Percentiles rank a stretch among this genome's conserved stretches.
Evolutionary conservation across 768 basidiomycete genomes (phyloP).

Genomic region (Sporobolomyces roseus): DNA sequence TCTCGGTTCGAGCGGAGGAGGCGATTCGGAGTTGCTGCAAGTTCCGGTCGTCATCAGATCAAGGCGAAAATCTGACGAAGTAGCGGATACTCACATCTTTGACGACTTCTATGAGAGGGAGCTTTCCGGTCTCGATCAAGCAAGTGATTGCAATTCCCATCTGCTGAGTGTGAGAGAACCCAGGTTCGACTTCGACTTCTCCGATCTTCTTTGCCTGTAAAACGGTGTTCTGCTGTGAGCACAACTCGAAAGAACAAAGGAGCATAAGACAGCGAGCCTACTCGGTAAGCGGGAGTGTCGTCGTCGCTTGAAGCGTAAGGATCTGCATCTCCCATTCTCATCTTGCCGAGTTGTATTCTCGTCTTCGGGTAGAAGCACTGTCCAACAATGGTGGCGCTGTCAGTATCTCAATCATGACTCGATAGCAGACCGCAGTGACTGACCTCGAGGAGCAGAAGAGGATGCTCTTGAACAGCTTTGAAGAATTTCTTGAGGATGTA

Average conservation of each 20-base stretch:
- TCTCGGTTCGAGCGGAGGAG: slow-evolving; percentile 48
- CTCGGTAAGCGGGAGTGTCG: slow-evolving; percentile 29
- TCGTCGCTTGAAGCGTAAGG: slow-evolving; percentile 42
- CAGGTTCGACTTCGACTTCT: slow-evolving; percentile 79
- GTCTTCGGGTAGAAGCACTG: slow-evolving; percentile 89
- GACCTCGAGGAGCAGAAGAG: slow-evolving; percentile 86
- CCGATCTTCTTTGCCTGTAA: slow-evolving; percentile 46
- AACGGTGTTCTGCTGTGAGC: too few species aligned
- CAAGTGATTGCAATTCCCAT: slow-evolving; percentile 76
- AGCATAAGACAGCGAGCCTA: not conserved
- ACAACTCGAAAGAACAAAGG: slow-evolving; percentile 32
- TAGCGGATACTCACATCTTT: slow-evolving; percentile 60
- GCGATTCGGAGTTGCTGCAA: slow-evolving; percentile 45
- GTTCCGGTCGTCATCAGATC: not conserved
- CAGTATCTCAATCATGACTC: not conserved
- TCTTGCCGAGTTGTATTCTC: slow-evolving; percentile 77
- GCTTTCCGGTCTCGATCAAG: slow-evolving; percentile 64
- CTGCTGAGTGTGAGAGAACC: slow-evolving; percentile 82
- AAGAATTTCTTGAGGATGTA: slow-evolving; percentile 90
- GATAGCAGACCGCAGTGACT: slow-evolving; percentile 32
- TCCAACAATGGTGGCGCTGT: not conserved
- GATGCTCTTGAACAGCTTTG: slow-evolving; percentile 77
- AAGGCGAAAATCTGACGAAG: too few species aligned
- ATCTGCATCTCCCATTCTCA: slow-evolving; percentile 29
- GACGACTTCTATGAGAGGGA: slow-evolving; percentile 69